A percentile compares a stretch with the other conserved stretches of the same genome.
phyloP scores from a whole-genome alignment of 2,329 filamentous ascomycete genomes.

The Chaetothyriales sp. region DNA sequence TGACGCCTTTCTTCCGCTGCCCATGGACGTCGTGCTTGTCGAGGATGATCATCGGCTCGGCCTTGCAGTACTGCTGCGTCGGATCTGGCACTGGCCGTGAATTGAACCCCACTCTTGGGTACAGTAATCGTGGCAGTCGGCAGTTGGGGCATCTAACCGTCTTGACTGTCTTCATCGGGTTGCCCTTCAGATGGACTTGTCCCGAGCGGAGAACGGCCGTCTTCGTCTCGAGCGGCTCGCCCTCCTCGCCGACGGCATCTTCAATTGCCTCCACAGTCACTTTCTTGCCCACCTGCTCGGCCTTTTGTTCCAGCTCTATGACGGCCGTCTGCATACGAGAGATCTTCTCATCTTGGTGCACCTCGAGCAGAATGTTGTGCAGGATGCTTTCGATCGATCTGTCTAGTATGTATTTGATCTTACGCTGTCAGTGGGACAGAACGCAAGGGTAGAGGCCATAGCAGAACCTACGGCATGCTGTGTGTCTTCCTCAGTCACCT shows the following conservation, averaged over 20 bases:
- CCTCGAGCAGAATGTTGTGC: slow-evolving; percentile 42
- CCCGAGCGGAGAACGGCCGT: slow-evolving; percentile 39
- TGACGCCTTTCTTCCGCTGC: slow-evolving; percentile 18
- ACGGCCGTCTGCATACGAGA: slow-evolving; percentile 41
- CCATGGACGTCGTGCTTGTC: slow-evolving; percentile 49
- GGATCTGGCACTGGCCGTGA: slow-evolving; percentile 35
- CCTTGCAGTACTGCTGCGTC: slow-evolving; percentile 38
- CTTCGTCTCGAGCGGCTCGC: slow-evolving; percentile 30
- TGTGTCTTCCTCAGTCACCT: slow-evolving; percentile 7
- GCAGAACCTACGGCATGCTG: slow-evolving; percentile 8
- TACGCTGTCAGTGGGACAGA: slow-evolving; percentile 3
- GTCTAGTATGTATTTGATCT: slow-evolving; percentile 34
- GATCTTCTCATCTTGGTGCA: slow-evolving; percentile 46
- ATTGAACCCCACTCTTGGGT: slow-evolving; percentile 39
- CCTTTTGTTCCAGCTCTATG: slow-evolving; percentile 28
- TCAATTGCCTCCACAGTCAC: slow-evolving; percentile 22
- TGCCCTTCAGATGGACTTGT: slow-evolving; percentile 40
- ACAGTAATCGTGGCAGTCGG: slow-evolving; percentile 43
- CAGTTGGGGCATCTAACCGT: slow-evolving; percentile 47
- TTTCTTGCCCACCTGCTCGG: slow-evolving; percentile 20
- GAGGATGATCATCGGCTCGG: slow-evolving; percentile 41
- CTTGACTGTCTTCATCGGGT: slow-evolving; percentile 39
- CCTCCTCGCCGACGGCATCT: slow-evolving; percentile 18
- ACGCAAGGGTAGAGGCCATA: not conserved
- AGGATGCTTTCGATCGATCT: slow-evolving; percentile 45